Base-by-base conservation (phyloP, 1,139 yeast species). In the Sugiyamaella pinicola region DNA sequence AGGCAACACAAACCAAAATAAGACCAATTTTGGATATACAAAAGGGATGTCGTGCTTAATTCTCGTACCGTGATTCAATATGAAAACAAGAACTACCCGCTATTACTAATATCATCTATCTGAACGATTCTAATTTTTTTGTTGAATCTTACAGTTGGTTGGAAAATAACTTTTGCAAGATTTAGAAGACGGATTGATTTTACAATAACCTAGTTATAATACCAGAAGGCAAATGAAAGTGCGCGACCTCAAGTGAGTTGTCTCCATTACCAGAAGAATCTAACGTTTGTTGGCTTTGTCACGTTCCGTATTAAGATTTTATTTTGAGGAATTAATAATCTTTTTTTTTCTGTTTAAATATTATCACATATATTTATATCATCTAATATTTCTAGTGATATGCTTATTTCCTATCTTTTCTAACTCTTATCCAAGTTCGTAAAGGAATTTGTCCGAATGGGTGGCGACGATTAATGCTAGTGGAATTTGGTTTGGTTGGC, bases 401-500 rank as follows among this genome's bases (percentile, higher is more conserved):
- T 31, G 28, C 38, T 31, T 17, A 17, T 43, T 43, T 24, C 37
- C 15, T 21, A 28, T 19, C 47, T 13, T 19, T 19, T 43, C 18
- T 10, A 8, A 24, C 13, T 17, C 28, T 10, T 29, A 13, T 21
- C 47, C 47, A 19, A 34, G 47, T 43, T 43, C 13, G 47, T 43
- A 33, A 21, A 34, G 40, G 47, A 24, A 33, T n/a, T 29, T 34
- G 40, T 22, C 31, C 28, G 12, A 43, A 33, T 31, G 21, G 47
- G 47, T 38, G 38, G 29, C 38, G 19, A 15, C 29, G 31, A 43
- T 43, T 43, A 43, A 43, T 43, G 47, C 47, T 13, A 18, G 37
- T 10, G n/a, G 18, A 28, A 17, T 18, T 21, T 29, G 33, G 47
- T 19, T 22, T 22, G n/a, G 31, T 33, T 22, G 26, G 47, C 47